Percentiles rank a stretch among this genome's conserved stretches.
Evolutionary conservation across 2,329 filamentous ascomycete species (phyloP).

Genomic region (Alternaria angustiovoidea): DNA sequence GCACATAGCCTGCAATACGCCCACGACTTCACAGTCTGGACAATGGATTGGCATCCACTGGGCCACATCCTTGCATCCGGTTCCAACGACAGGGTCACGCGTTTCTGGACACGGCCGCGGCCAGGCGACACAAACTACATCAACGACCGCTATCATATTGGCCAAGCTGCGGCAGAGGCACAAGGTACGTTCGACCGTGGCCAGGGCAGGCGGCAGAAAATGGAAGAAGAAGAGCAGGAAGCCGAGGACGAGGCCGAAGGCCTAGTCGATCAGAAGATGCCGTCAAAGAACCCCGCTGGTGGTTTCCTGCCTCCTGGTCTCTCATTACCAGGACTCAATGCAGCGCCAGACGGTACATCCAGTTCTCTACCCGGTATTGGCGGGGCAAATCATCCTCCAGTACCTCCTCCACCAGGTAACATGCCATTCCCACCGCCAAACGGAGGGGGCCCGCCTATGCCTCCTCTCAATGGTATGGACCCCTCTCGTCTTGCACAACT

Average conservation of each 20-base stretch:
- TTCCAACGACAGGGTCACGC: slow-evolving; percentile 94
- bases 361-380: slow-evolving; percentile 59
- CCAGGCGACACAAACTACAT: slow-evolving; percentile 86
- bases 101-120: slow-evolving; percentile 92
- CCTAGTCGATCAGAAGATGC: slow-evolving; percentile 88
- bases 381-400: slow-evolving; percentile 43
- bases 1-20: slow-evolving; percentile 87
- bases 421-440: slow-evolving; percentile 31
- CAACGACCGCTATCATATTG: slow-evolving; percentile 94
- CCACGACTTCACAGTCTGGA: slow-evolving; percentile 97
- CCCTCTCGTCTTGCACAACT: slow-evolving; percentile 45
- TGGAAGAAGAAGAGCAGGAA: slow-evolving; percentile 94
- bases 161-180: slow-evolving; percentile 89
- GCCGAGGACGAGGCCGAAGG: slow-evolving; percentile 92
- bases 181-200: slow-evolving; percentile 93
- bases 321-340: slow-evolving; percentile 43
- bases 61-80: slow-evolving; percentile 95
- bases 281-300: slow-evolving; percentile 61
- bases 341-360: slow-evolving; percentile 54
- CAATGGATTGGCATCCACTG: slow-evolving; percentile 95
- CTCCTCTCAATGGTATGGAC: slow-evolving; percentile 39
- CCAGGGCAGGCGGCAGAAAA: slow-evolving; percentile 77
- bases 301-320: slow-evolving; percentile 69
- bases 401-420: slow-evolving; percentile 40
- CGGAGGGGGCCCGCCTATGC: slow-evolving; percentile 20